Percentiles rank a stretch among this genome's conserved stretches.
Conservation (phyloP, 768 basidiomycete genomes). For the Suillus fuscotomentosus region DNA sequence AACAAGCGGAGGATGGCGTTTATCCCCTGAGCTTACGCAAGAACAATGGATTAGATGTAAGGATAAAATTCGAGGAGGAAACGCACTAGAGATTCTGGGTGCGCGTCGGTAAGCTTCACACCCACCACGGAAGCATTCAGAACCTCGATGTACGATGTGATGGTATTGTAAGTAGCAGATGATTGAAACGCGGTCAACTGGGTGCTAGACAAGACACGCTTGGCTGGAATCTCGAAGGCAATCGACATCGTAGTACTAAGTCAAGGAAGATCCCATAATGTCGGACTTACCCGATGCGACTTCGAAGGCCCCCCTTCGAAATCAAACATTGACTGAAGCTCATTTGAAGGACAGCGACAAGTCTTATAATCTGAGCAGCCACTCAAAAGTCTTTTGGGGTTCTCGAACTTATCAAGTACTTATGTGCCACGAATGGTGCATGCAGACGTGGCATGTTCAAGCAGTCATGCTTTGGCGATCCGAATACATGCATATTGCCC, state of each 20-base stretch:
- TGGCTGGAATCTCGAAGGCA: slow-evolving; percentile 54
- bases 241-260: slow-evolving; percentile 19
- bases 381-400: neutral
- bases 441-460: neutral
- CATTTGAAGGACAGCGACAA: neutral
- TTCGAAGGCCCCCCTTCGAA: too few species aligned
- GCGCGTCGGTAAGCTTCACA: slow-evolving; percentile 69
- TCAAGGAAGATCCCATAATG: neutral
- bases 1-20: slow-evolving; percentile 61
- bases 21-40: slow-evolving; percentile 51
- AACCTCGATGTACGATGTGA: slow-evolving; percentile 68
- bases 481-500: too few species aligned
- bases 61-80: slow-evolving; percentile 4
- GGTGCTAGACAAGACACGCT: slow-evolving; percentile 70
- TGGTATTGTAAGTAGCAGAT: slow-evolving; percentile 64
- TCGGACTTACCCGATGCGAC: neutral
- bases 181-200: slow-evolving; percentile 83
- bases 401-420: neutral
- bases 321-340: neutral
- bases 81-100: slow-evolving; percentile 59
- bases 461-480: neutral
- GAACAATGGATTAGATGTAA: slow-evolving; percentile 5
- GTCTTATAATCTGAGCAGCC: neutral
- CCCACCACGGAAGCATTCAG: slow-evolving; percentile 78
- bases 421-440: neutral